A percentile compares a stretch with the other conserved stretches of the same genome.
phyloP scores from a whole-genome alignment of 2,329 filamentous ascomycete species.

The Colletotrichum orbiculare region DNA sequence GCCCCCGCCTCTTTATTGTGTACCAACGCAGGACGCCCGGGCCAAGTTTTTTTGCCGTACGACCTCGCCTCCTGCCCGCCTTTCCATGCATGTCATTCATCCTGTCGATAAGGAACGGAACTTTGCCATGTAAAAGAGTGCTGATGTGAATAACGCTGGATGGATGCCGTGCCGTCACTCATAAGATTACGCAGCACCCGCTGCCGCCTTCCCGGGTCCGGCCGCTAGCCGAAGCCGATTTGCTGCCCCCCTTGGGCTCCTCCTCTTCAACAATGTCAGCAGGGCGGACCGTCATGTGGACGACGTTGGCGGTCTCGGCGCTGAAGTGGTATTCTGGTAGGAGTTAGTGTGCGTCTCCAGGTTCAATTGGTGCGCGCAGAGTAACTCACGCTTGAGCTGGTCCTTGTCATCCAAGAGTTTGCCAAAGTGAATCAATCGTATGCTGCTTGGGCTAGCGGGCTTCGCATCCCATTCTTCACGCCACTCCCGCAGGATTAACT shows the following conservation, averaged over 20 bases:
- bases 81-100: conserved; percentile 25
- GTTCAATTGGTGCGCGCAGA: background rate
- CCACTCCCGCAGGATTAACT: conserved; percentile 94
- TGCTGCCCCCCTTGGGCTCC: conserved; percentile 76
- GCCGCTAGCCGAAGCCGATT: conserved; percentile 53
- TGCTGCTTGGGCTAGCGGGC: conserved; percentile 87
- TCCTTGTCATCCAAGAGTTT: conserved; percentile 91
- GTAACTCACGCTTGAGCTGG: conserved; percentile 77
- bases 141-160: background rate
- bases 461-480: conserved; percentile 89
- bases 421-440: conserved; percentile 91
- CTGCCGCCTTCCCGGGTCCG: conserved; percentile 53
- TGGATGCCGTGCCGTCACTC: conserved; percentile 37
- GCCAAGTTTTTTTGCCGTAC: background rate
- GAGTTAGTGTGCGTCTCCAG: conserved; percentile 11
- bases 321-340: conserved; percentile 81
- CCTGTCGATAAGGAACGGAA: conserved; percentile 22
- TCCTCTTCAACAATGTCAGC: conserved; percentile 86
- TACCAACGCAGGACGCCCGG: conserved; percentile 13
- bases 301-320: conserved; percentile 79
- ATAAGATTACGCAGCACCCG: conserved; percentile 65
- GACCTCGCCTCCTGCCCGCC: conserved; percentile 10
- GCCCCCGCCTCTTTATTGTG: conserved; percentile 8
- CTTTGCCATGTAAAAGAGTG: conserved; percentile 4
- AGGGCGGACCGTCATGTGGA: conserved; percentile 94